Evolutionary conservation across 805 yeast genomes (phyloP).

Genomic region (Clavispora phyllophila): DNA sequence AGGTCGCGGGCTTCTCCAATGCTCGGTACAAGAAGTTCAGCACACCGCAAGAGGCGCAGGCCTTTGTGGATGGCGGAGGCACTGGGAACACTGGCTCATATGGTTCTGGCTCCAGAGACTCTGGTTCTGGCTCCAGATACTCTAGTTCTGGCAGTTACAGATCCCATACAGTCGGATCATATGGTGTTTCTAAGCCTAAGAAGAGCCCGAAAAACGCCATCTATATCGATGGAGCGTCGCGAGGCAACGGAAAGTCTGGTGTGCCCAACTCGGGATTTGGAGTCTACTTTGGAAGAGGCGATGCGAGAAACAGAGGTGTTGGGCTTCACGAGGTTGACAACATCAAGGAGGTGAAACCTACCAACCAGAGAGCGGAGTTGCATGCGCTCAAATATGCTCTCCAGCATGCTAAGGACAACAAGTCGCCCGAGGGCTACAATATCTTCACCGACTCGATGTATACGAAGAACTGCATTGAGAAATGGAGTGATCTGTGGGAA

Average conservation of each 20-base stretch:
- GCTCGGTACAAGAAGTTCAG: constrained; percentile 56
- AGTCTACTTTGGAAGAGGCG: constrained; percentile 57
- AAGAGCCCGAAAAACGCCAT: no score
- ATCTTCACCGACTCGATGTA: constrained; percentile 73
- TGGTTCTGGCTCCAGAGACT: no score
- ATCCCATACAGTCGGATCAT: no score
- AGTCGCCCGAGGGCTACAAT: constrained; percentile 20
- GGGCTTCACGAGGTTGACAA: constrained; percentile 38
- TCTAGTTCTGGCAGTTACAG: no score
- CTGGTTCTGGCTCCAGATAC: no score
- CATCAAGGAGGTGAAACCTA: constrained; percentile 33
- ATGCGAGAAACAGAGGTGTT: constrained; percentile 50
- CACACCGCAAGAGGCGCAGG: constrained; percentile 43
- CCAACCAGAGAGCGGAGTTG: constrained; percentile 81
- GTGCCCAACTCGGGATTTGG: constrained; percentile 64
- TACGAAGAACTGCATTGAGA: constrained; percentile 48
- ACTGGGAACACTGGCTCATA: no score
- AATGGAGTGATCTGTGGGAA: constrained; percentile 58
- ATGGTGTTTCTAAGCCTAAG: not conserved
- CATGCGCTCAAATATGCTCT: constrained; percentile 56
- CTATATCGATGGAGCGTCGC: constrained; percentile 77
- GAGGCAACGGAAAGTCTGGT: constrained; percentile 47
- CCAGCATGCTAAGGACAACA: constrained; percentile 13
- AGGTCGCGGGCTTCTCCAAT: constrained; percentile 52
- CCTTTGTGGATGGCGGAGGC: constrained; percentile 25